These are phyloP conservation scores for Mucor plumbeus DNA, from an alignment of 371 early-diverging fungal species.

Conservation along the genomic window DNA sequence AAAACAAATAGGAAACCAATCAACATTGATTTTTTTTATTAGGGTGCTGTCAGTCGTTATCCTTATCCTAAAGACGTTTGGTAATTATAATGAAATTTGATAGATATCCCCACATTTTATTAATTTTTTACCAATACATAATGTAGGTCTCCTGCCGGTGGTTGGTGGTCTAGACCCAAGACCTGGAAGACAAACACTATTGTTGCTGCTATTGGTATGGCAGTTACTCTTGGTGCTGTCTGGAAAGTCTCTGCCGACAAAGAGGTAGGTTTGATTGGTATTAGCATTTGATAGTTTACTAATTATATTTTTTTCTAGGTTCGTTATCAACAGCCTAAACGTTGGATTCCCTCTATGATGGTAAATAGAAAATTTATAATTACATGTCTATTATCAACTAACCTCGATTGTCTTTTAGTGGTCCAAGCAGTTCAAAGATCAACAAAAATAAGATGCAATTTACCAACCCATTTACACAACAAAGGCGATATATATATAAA, in stretches of 20 bases:
- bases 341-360: conserved; percentile 86
- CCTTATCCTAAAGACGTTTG: conserved; percentile 61
- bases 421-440: conserved; percentile 78
- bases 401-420: conserved; percentile 46
- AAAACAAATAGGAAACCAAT: background rate
- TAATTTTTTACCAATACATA: background rate
- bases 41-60: conserved; percentile 55
- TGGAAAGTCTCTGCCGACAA: conserved; percentile 84
- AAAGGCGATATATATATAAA: background rate
- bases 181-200: conserved; percentile 81
- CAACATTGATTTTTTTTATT: background rate
- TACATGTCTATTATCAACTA: background rate
- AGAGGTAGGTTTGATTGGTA: conserved; percentile 59
- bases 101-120: background rate
- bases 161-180: conserved; percentile 90
- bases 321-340: conserved; percentile 73
- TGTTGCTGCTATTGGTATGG: conserved; percentile 70
- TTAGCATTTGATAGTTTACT: background rate
- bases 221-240: conserved; percentile 65
- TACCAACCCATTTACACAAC: conserved; percentile 1
- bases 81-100: conserved; percentile 25
- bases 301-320: conserved; percentile 23
- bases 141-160: conserved; percentile 78
- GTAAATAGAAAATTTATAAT: conserved; percentile 31
- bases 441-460: conserved; percentile 23